These are phyloP conservation scores for Plectosphaerella sp. DNA, from an alignment of 2,329 filamentous ascomycete genomes.

Conservation along the genomic window DNA sequence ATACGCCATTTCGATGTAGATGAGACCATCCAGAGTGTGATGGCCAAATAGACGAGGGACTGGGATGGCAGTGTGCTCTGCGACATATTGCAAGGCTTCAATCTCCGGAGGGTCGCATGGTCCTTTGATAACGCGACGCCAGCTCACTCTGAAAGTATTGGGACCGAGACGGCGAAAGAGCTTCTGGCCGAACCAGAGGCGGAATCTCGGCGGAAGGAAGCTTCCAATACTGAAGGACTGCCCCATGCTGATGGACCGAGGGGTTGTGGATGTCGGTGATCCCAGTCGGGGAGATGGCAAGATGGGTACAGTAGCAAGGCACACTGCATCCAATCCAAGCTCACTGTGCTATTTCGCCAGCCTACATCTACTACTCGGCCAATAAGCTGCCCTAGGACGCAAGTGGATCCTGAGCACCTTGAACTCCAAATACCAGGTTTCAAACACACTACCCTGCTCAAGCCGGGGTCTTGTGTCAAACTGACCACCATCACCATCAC, in stretches of 20 bases:
- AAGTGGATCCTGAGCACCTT: too few relatives aligned
- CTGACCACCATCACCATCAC: too few relatives aligned
- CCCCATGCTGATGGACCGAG: slow-evolving; percentile 13
- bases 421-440: too few relatives aligned
- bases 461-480: too few relatives aligned
- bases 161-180: slow-evolving; percentile 15
- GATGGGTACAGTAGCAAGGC: too few relatives aligned
- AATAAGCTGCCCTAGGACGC: too few relatives aligned
- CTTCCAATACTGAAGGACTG: slow-evolving; percentile 14
- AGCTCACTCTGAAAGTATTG: slow-evolving; percentile 16
- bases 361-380: too few relatives aligned
- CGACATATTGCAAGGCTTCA: slow-evolving; percentile 24
- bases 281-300: too few relatives aligned
- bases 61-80: slow-evolving; percentile 19
- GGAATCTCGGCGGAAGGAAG: slow-evolving; percentile 15
- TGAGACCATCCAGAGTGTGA: background rate
- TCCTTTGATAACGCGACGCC: slow-evolving; percentile 22
- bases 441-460: too few relatives aligned
- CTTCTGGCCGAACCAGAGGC: slow-evolving; percentile 20
- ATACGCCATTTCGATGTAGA: slow-evolving; percentile 23
- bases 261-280: too few relatives aligned
- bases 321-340: too few relatives aligned
- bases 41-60: slow-evolving; percentile 18
- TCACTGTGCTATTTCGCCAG: too few relatives aligned
- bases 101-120: slow-evolving; percentile 21